Percentiles rank a stretch among this genome's conserved stretches.
Evolutionary conservation across 352 stramenopile genomes (phyloP).

Genomic region (Pythium aristosporum): DNA sequence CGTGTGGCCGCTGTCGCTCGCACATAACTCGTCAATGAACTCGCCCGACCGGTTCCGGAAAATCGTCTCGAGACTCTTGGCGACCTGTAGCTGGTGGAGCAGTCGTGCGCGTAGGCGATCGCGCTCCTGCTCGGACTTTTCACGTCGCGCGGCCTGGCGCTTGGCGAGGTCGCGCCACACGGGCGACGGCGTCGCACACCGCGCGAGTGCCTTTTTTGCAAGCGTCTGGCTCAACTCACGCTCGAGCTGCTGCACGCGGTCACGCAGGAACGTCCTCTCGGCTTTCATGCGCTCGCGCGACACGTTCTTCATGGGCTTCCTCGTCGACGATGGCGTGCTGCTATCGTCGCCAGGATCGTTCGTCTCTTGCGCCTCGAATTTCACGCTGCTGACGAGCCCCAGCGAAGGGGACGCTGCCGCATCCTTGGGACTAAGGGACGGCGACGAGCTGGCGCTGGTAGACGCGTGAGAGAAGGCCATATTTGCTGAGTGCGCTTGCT

Average conservation of each 20-base stretch:
- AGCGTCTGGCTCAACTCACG: constrained; percentile 10
- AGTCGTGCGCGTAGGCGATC: constrained; percentile 1
- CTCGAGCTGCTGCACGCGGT: constrained; percentile 7
- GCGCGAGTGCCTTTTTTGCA: constrained; percentile 9
- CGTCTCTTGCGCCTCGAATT: not conserved
- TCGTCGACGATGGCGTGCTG: not conserved
- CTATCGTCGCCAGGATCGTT: not conserved
- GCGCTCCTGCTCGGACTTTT: constrained; percentile 9
- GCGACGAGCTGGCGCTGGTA: too few species aligned
- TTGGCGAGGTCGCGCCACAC: constrained; percentile 17
- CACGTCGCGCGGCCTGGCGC: constrained; percentile 9
- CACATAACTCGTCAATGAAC: constrained; percentile 13
- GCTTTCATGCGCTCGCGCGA: constrained; percentile 23
- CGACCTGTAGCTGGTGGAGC: constrained; percentile 20
- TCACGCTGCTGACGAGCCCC: too few species aligned
- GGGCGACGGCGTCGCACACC: not conserved
- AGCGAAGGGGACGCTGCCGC: too few species aligned
- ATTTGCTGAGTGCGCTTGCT: too few species aligned
- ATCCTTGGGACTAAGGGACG: too few species aligned
- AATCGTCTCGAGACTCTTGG: constrained; percentile 20
- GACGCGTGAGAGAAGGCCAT: too few species aligned
- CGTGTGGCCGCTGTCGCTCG: too few species aligned
- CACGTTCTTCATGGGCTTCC: constrained; percentile 20
- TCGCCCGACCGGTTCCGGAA: constrained; percentile 13
- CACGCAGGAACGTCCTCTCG: constrained; percentile 11